These are phyloP conservation scores for Diaporthe citri DNA, from an alignment of 2,329 filamentous ascomycete genomes.

Conservation along the genomic window DNA sequence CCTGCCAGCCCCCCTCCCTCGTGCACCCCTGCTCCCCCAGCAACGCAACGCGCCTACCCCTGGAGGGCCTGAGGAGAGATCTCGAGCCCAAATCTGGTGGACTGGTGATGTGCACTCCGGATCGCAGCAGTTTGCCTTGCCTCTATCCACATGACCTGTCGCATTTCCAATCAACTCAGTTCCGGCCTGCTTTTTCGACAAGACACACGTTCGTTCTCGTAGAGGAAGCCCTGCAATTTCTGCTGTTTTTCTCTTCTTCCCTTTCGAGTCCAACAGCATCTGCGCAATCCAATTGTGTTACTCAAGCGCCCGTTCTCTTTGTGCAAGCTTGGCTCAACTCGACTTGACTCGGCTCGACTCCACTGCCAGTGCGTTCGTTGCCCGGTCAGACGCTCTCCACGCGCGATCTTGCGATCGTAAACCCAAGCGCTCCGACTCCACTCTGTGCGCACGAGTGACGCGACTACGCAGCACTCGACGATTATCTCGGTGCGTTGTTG, in stretches of 20 bases:
- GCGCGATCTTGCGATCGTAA: conserved; percentile 29
- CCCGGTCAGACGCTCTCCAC: conserved; percentile 29
- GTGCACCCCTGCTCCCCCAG: conserved; percentile 21
- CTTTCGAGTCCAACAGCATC: not conserved
- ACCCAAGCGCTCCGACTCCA: conserved; percentile 27
- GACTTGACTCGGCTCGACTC: conserved; percentile 12
- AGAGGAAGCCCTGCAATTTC: conserved; percentile 12
- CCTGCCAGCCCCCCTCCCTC: conserved; percentile 25
- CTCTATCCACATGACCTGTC: conserved; percentile 22
- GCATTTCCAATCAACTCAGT: conserved; percentile 16
- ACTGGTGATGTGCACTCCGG: conserved; percentile 30
- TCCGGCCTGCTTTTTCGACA: not conserved
- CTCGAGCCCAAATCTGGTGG: conserved; percentile 22
- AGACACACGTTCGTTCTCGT: conserved; percentile 2
- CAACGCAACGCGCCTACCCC: conserved; percentile 24
- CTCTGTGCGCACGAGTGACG: conserved; percentile 20
- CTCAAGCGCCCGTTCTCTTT: not conserved
- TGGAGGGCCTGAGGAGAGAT: conserved; percentile 10
- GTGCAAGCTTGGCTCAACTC: conserved; percentile 8
- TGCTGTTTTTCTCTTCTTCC: not conserved
- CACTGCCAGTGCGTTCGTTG: conserved; percentile 32
- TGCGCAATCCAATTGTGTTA: conserved; percentile 11
- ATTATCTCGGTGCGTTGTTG: not conserved
- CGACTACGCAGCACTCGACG: conserved; percentile 19
- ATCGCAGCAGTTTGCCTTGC: conserved; percentile 26